phyloP scores from a whole-genome alignment of 768 basidiomycete species.

The Peribolospora baueri region DNA sequence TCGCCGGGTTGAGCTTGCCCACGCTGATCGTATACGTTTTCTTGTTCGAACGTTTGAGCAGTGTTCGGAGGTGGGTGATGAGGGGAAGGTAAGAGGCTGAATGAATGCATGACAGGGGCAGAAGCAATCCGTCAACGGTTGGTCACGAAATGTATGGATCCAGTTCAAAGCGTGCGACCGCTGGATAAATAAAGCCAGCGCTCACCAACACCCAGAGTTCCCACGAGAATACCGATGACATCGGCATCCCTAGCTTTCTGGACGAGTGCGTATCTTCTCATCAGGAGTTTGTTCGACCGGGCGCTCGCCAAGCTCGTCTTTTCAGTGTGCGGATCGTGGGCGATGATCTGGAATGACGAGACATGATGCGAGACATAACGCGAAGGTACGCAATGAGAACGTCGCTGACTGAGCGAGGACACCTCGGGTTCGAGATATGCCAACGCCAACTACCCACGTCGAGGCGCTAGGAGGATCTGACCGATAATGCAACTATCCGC shows the following conservation, averaged over 20 bases:
- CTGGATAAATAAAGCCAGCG: not conserved
- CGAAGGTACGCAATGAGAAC: not conserved
- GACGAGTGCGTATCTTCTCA: slow-evolving; percentile 65
- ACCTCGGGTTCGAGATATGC: not conserved
- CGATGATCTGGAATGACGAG: slow-evolving; percentile 33
- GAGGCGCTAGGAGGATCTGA: not conserved
- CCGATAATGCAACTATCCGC: not conserved
- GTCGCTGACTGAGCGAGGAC: not conserved
- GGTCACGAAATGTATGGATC: not conserved
- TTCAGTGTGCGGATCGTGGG: slow-evolving; percentile 39
- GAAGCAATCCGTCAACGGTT: not conserved
- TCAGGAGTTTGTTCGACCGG: slow-evolving; percentile 54
- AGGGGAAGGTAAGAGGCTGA: slow-evolving; percentile 64
- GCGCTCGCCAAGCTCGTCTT: slow-evolving; percentile 34
- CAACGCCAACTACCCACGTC: not conserved
- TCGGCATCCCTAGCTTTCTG: slow-evolving; percentile 78
- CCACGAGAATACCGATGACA: slow-evolving; percentile 83
- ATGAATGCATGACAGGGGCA: no score
- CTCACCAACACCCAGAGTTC: slow-evolving; percentile 70
- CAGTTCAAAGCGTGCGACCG: not conserved
- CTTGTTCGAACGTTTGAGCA: slow-evolving; percentile 43
- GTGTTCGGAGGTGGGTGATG: slow-evolving; percentile 49
- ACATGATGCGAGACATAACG: not conserved
- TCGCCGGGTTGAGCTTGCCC: slow-evolving; percentile 80
- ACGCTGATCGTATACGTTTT: slow-evolving; percentile 89